A percentile compares a stretch with the other conserved stretches of the same genome.
These are phyloP conservation scores for Lasiosphaeria miniovina DNA, from an alignment of 495 filamentous ascomycete species.

Conservation along the genomic window DNA sequence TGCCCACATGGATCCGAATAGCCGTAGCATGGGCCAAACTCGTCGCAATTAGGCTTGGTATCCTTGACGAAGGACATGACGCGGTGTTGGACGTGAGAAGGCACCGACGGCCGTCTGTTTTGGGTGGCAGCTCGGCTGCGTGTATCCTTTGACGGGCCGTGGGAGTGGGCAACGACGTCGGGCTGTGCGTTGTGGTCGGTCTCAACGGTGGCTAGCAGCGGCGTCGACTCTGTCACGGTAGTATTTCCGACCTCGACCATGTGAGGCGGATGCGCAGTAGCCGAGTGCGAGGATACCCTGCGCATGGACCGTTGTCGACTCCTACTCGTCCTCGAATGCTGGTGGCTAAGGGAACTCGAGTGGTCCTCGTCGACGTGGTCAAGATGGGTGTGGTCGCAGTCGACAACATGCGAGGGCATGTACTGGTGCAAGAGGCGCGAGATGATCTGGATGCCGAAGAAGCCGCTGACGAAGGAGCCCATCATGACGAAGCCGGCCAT, in stretches of 20 bases:
- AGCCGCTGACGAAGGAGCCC: conserved; percentile 74
- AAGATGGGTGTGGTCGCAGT: conserved; percentile 81
- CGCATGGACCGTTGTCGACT: conserved; percentile 23
- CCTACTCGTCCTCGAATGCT: conserved; percentile 19
- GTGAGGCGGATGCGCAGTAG: conserved; percentile 19
- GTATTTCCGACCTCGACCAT: conserved; percentile 20
- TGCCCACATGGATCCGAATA: conserved; percentile 82
- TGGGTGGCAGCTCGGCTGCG: conserved; percentile 5
- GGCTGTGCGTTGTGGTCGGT: conserved; percentile 9
- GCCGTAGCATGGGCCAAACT: conserved; percentile 74
- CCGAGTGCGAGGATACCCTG: conserved; percentile 24
- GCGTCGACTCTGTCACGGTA: conserved; percentile 28
- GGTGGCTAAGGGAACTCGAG: conserved; percentile 6
- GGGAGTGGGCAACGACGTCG: conserved; percentile 9
- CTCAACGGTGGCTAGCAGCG: conserved; percentile 19
- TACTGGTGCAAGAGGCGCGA: conserved; percentile 77
- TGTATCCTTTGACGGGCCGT: conserved; percentile 4
- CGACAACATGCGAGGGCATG: conserved; percentile 90
- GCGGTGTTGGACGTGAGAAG: conserved; percentile 41
- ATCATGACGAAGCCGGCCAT: conserved; percentile 70
- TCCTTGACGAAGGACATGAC: conserved; percentile 65
- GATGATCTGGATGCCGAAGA: conserved; percentile 76
- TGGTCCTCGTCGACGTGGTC: conserved; percentile 41
- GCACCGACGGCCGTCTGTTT: conserved; percentile 45
- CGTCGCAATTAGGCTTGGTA: conserved; percentile 67